Percentiles rank a stretch among this genome's conserved stretches.
phyloP scores from a whole-genome alignment of 805 yeast genomes.

The Candida broadrunensis region DNA sequence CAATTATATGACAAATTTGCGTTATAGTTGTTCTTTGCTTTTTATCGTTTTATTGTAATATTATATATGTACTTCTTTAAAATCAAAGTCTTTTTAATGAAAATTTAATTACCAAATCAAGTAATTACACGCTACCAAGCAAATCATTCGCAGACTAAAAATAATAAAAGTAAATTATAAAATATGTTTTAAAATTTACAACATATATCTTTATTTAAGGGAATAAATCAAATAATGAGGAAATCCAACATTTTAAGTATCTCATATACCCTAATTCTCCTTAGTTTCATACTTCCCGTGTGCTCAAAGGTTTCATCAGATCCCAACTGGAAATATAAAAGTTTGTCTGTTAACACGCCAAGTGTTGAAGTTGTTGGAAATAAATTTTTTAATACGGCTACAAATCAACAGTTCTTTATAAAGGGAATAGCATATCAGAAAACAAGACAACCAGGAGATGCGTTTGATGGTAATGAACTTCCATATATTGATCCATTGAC shows the following conservation, averaged over 20 bases:
- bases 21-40: conserved; percentile 38
- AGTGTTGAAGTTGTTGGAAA: conserved; percentile 64
- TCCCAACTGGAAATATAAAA: background rate
- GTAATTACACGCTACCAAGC: too few species aligned
- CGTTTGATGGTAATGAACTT: conserved; percentile 13
- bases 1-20: conserved; percentile 25
- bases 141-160: too few species aligned
- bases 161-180: too few species aligned
- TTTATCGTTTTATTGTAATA: background rate
- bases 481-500: conserved; percentile 73
- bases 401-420: conserved; percentile 81
- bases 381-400: conserved; percentile 69
- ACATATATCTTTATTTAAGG: too few species aligned
- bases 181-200: too few species aligned
- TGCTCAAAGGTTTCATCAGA: background rate
- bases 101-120: too few species aligned
- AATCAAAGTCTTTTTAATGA: too few species aligned
- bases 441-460: conserved; percentile 45
- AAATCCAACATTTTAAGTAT: too few species aligned
- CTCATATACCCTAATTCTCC: too few species aligned
- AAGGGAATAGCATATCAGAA: conserved; percentile 89
- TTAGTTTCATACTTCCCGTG: background rate
- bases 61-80: background rate
- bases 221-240: too few species aligned
- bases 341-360: background rate